Evolutionary conservation across 371 early-diverging fungal genomes (phyloP).

Genomic region (Syncephalastrum sp.): DNA sequence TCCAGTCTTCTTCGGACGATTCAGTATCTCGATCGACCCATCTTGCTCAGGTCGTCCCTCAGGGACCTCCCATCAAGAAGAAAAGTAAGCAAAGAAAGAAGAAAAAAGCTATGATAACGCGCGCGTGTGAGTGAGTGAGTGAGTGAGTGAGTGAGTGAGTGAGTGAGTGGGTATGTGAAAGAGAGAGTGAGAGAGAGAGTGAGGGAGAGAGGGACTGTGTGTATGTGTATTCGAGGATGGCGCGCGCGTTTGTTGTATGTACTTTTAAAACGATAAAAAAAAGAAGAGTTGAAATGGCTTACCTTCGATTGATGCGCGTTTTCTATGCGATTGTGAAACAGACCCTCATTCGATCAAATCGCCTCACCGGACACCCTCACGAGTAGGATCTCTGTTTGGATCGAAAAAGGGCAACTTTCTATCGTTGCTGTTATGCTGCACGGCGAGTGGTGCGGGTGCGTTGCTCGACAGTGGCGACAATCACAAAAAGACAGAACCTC

Average conservation of each 20-base stretch:
- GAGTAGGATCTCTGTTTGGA: slow-evolving; percentile 9
- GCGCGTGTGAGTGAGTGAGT: no score
- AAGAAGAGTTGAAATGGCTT: no score
- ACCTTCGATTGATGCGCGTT: no score
- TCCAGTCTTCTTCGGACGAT: slow-evolving; percentile 7
- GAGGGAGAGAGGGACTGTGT: no score
- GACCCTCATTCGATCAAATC: no score
- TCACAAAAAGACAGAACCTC: slow-evolving; percentile 6
- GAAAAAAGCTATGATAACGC: background rate
- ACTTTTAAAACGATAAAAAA: no score
- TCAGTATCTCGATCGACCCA: slow-evolving; percentile 4
- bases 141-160: no score
- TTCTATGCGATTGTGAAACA: no score
- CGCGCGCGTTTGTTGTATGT: no score
- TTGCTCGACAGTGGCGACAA: slow-evolving; percentile 17
- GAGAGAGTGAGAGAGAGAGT: no score
- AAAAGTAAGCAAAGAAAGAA: slow-evolving; percentile 2
- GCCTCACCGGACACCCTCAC: slow-evolving; percentile 13
- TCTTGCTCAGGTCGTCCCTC: slow-evolving; percentile 6
- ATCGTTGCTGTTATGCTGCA: slow-evolving; percentile 22
- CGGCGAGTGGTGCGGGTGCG: slow-evolving; percentile 15
- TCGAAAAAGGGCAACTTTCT: slow-evolving; percentile 13
- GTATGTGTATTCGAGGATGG: no score
- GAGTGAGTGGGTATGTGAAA: no score
- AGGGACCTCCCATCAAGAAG: slow-evolving; percentile 4